Conservation (phyloP, 2,329 filamentous ascomycete genomes). For the Rhynchosporium agropyri region DNA sequence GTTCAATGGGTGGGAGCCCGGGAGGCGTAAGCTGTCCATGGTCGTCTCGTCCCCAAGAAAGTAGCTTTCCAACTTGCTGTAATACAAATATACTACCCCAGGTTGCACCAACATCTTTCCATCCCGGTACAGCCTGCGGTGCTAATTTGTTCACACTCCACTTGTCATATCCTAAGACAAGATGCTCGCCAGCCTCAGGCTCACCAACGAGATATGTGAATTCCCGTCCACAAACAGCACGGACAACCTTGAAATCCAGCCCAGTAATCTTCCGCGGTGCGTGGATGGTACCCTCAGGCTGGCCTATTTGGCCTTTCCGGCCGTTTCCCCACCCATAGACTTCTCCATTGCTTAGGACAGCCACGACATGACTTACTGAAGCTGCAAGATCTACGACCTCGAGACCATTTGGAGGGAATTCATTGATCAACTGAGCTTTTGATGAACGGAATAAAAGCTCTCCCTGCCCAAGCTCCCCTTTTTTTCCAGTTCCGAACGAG, state of each 20-base stretch:
- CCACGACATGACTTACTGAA: constrained; percentile 77
- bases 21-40: constrained; percentile 76
- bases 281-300: constrained; percentile 55
- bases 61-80: constrained; percentile 58
- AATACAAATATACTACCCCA: constrained; percentile 84
- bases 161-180: constrained; percentile 75
- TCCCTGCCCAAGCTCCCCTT: constrained; percentile 73
- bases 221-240: constrained; percentile 79
- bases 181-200: constrained; percentile 58
- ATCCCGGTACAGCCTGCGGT: constrained; percentile 56
- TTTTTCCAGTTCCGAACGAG: constrained; percentile 65
- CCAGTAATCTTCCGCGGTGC: constrained; percentile 62
- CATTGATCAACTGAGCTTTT: constrained; percentile 52
- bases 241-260: constrained; percentile 62
- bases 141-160: constrained; percentile 65
- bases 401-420: constrained; percentile 65
- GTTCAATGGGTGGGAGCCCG: constrained; percentile 58
- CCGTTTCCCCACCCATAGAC: constrained; percentile 89
- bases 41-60: constrained; percentile 82
- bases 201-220: constrained; percentile 75
- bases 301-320: constrained; percentile 81
- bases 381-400: constrained; percentile 68
- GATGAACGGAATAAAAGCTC: constrained; percentile 53
- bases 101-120: constrained; percentile 72
- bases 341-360: constrained; percentile 72